phyloP scores from a whole-genome alignment of 2,329 filamentous ascomycete genomes.

The Ascochyta fabae region DNA sequence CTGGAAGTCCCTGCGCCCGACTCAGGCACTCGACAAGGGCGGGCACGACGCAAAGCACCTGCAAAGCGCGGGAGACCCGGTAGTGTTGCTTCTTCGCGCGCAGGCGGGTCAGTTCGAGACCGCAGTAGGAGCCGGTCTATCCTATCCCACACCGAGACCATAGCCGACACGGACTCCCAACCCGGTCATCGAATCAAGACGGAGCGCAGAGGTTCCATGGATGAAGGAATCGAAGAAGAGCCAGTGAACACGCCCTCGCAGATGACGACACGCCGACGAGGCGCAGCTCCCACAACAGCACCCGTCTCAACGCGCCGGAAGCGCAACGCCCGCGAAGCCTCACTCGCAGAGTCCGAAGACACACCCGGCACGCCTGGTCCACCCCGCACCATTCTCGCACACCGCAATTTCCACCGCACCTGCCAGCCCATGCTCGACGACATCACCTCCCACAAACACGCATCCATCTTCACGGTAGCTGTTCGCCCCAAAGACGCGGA shows the following conservation, averaged over 20 bases:
- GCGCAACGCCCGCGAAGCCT: constrained; percentile 44
- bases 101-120: constrained; percentile 52
- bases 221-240: constrained; percentile 51
- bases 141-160: constrained; percentile 53
- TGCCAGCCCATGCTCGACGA: constrained; percentile 59
- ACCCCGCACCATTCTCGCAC: constrained; percentile 49
- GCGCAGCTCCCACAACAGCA: constrained; percentile 23
- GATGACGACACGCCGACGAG: constrained; percentile 42
- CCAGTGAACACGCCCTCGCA: constrained; percentile 36
- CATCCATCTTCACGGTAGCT: constrained; percentile 57
- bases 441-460: constrained; percentile 59
- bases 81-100: constrained; percentile 56
- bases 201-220: constrained; percentile 54
- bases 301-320: constrained; percentile 52
- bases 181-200: constrained; percentile 53
- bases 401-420: constrained; percentile 57
- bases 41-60: constrained; percentile 40
- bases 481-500: constrained; percentile 59
- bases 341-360: constrained; percentile 42
- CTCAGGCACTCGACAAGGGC: constrained; percentile 38
- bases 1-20: constrained; percentile 34
- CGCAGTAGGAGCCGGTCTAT: constrained; percentile 58
- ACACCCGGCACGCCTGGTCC: constrained; percentile 35
- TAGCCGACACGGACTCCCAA: constrained; percentile 50
- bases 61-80: constrained; percentile 41